Base-by-base conservation (phyloP, 176 grass and related monocot species). In the Carex cristatella region DNA sequence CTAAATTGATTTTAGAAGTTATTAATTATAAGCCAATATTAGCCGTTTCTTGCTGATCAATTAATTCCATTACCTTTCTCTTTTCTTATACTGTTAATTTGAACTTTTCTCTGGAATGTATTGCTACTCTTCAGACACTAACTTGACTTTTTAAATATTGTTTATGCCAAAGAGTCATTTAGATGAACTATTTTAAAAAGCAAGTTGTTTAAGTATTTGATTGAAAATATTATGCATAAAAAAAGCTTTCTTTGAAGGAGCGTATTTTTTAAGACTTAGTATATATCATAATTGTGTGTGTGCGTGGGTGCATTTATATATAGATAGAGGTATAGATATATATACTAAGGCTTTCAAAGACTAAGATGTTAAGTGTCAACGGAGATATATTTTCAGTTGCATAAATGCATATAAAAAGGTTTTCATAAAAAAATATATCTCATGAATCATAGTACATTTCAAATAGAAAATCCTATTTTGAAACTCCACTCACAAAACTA, bases 11-110 rank as follows among this genome's bases (percentile, higher is more conserved):
- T 49, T 55, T 66, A 10, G 18, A 83, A 38, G 63, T 66, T 55
- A 27, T 83, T 69, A 69, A 69, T 63, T 42, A 69, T 4, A 51
- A 83, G 81, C 63, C 23, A 83, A 75, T 54, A 76, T 54, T 11
- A 23, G 10, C 71, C 28, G 23, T 54, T 54, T 53, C 4, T 48
- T 51, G 51, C 6, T 42, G 38, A 40, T 71, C 16, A 10, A 2
- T 71, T 71, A 71, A 46, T 71, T 38, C 38, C 0, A 46, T 71
- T 23, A 44, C 68, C 38, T 40, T 40, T 71, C 68, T 18, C 68
- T 19, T 46, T 46, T 71, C 16, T 71, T 18, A 44, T 71, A 30
- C 8, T 28, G 8, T 10, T 64, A 64, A 10, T 64, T 64, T 64
- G 23, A 30, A 64, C 2, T 30, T 64, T 42, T 27, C n/a, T 51